Conservation (phyloP, 768 basidiomycete species). For the Cubamyces sp. region DNA sequence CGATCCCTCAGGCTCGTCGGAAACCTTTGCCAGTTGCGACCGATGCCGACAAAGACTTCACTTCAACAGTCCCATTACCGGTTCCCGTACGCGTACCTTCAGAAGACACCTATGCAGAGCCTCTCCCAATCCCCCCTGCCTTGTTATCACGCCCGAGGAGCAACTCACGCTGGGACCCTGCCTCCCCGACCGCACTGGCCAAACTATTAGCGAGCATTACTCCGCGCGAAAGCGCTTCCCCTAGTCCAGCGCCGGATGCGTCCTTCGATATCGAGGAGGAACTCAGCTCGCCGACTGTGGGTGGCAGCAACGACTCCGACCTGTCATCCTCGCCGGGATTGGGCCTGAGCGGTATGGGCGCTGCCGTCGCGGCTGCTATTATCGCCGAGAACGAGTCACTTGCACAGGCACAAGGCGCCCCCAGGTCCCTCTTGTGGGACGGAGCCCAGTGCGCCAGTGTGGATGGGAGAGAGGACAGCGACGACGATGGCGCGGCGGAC, state of each 20-base stretch:
- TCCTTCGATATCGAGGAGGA: constrained; percentile 17
- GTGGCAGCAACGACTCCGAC: constrained; percentile 26
- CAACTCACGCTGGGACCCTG: constrained; percentile 34
- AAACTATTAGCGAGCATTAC: constrained; percentile 34
- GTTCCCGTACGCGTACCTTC: constrained; percentile 27
- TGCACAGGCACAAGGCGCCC: background rate
- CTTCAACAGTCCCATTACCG: constrained; percentile 31
- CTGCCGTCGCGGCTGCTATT: constrained; percentile 9
- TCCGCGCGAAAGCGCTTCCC: constrained; percentile 30
- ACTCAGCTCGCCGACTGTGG: constrained; percentile 20
- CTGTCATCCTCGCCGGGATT: constrained; percentile 15
- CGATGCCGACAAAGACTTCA: constrained; percentile 24
- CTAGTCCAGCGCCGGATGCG: constrained; percentile 22
- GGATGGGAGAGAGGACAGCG: constrained; percentile 5
- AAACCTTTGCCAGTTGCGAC: constrained; percentile 30
- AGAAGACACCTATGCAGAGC: constrained; percentile 27
- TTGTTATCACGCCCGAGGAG: constrained; percentile 21
- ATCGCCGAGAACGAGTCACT: constrained; percentile 3
- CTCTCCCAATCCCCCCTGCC: constrained; percentile 28
- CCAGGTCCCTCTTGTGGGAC: background rate
- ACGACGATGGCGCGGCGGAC: constrained; percentile 33
- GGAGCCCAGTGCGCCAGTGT: constrained; percentile 1
- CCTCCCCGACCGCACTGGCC: constrained; percentile 36
- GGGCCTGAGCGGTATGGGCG: constrained; percentile 9
- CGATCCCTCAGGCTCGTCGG: constrained; percentile 39